Evolutionary conservation across 208 protist genomes (phyloP), one percentile per base, ranked within the genome.

Genomic region (Acanthamoeba polyphaga): DNA sequence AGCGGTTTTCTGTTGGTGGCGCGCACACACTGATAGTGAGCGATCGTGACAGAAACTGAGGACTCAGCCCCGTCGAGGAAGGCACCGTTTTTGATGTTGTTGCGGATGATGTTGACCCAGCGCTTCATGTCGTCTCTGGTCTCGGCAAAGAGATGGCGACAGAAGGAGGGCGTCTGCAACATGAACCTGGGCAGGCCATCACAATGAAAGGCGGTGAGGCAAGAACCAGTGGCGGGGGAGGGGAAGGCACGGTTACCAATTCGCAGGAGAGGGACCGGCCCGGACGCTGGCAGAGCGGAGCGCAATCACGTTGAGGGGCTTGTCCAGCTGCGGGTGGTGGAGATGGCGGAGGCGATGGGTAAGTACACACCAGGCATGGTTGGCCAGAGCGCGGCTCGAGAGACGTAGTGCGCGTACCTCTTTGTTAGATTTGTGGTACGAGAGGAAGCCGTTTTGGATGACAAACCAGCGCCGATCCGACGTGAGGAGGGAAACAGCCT

Each of bases 111-210:
- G 66, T 72, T 72, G 66, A 72, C 66, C 66, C 66, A 72, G 66
- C 66, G 66, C 66, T 72, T 72, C 66, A 72, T 72, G 66, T 72
- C 66, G 24, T 72, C 66, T n/a, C 66, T 72, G n/a, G 66, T 72
- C 66, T 72, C 66, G 29, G 66, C 66, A 38, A 72, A 72, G n/a
- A 72, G 66, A 38, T 72, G 66, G 12, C 66, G 66, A 17, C 66
- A 43, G 29, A 72, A 72, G 29, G 19, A 72, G 13, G 66, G 66
- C 0, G 66, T 72, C 66, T 72, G n/a, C 29, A 72, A n/a, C 66
- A 72, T 27, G 15, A 72, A 72, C 66, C 66, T 72, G 66, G 0
- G 10, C 15, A 60, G 15, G 55, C 10, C 15, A 22, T 60, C 15
- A 12, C 12, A 6, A 7, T 4, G 27, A 34, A 7, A 32, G 62